phyloP scores from a whole-genome alignment of 2,329 filamentous ascomycete genomes.

The Beauveria sp. region DNA sequence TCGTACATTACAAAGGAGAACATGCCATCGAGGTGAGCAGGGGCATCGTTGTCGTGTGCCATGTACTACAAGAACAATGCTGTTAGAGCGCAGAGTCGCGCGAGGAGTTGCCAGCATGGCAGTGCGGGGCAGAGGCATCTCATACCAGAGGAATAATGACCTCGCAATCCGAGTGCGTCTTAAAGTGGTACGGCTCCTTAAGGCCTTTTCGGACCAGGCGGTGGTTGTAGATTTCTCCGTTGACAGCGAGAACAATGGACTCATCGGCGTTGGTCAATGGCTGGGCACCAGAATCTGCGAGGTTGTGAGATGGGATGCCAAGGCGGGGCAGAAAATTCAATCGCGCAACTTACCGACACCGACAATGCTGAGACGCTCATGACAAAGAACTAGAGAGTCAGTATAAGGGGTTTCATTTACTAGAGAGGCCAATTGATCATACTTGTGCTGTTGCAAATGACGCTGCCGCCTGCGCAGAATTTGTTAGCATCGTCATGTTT shows the following conservation, averaged over 20 bases:
- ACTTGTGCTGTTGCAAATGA: conserved; percentile 89
- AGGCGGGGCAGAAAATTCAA: conserved; percentile 2
- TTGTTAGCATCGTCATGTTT: conserved; percentile 21
- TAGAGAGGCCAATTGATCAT: conserved; percentile 29
- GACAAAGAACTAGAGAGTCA: conserved; percentile 68
- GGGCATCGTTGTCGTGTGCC: conserved; percentile 85
- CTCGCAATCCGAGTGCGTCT: conserved; percentile 97
- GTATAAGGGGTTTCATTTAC: background rate
- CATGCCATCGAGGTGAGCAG: conserved; percentile 95
- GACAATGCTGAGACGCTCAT: conserved; percentile 96
- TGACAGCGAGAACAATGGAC: conserved; percentile 86
- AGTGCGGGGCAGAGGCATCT: background rate
- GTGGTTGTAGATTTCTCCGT: conserved; percentile 99
- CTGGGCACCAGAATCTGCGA: conserved; percentile 83
- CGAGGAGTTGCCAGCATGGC: background rate
- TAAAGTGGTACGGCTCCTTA: conserved; percentile 85
- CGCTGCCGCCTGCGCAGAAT: conserved; percentile 64
- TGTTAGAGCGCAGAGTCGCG: background rate
- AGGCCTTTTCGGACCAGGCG: conserved; percentile 83
- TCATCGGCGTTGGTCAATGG: conserved; percentile 89
- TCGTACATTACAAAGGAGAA: conserved; percentile 99
- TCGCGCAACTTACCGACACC: conserved; percentile 66
- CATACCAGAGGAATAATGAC: conserved; percentile 94
- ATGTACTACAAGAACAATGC: conserved; percentile 57
- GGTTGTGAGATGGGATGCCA: conserved; percentile 15